Conservation (phyloP, 1,284 basidiomycete species). For the Heterobasidion annosum region DNA sequence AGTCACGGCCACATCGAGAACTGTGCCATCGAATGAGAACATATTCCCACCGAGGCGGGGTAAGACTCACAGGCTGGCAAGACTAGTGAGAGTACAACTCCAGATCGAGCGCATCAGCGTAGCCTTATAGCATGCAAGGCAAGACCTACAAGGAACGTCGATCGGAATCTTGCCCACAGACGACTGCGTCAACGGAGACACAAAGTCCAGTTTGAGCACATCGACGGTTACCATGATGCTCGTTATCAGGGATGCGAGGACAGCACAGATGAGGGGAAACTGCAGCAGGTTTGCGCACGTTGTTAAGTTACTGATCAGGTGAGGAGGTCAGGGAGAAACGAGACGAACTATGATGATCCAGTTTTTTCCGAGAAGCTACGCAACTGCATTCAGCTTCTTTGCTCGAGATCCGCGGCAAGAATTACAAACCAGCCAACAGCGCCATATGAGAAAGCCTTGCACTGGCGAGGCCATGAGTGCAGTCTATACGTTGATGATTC, state of each 20-base stretch:
- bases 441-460: slow-evolving; percentile 21
- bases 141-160: background rate
- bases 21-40: slow-evolving; percentile 10
- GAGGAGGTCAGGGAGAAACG: background rate
- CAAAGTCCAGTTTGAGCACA: background rate
- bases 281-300: background rate
- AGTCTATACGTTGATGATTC: slow-evolving; percentile 11
- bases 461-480: slow-evolving; percentile 20
- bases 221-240: background rate
- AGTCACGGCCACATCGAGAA: slow-evolving; percentile 6
- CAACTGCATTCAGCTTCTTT: background rate
- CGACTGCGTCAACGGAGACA: background rate
- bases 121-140: background rate
- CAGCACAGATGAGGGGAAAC: background rate
- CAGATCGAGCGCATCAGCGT: background rate
- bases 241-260: background rate
- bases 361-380: slow-evolving; percentile 15
- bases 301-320: background rate
- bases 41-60: slow-evolving; percentile 14
- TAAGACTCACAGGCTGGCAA: slow-evolving; percentile 13
- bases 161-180: background rate
- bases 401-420: background rate
- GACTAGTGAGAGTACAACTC: slow-evolving; percentile 10
- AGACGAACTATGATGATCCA: slow-evolving; percentile 14
- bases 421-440: slow-evolving; percentile 20